Evolutionary conservation across 2,329 filamentous ascomycete species (phyloP), one percentile per base, ranked within the genome.

Genomic region (Diaporthe humulicola): DNA sequence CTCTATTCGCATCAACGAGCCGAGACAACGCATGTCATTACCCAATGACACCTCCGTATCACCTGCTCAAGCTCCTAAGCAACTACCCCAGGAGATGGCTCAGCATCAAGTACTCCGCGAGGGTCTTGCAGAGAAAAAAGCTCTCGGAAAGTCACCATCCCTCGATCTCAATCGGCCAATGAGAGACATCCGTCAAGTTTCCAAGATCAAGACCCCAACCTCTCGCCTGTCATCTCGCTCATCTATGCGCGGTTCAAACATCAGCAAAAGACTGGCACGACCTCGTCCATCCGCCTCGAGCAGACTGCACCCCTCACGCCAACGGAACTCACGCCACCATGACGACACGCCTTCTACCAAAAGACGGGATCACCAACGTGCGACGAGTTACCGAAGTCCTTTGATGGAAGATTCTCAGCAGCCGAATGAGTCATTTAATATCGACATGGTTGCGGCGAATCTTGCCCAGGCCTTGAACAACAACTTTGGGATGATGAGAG

Each of bases 31-130:
- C 9, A 45, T 71, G 19, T 74, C 75, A 14, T 61, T 76, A 0
- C 73, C 50, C 8, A 76, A 74, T 42, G 75, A 74, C n/a, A 66
- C 54, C 25, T 76, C 75, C 33, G 70, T 76, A 5, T 74, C 75
- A 15, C 38, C 61, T 22, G 45, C 56, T n/a, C 56, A 66, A 28
- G 36, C 70, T 9, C 17, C 73, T 38, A 40, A 52, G 17, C 48
- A 38, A 19, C 38, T 70, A 15, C 25, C 70, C 38, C 50, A 38
- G 38, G 10, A 58, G 5, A 28, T 2, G 1, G 42, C 61, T 22
- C 71, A 70, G 56, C 73, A 58, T 25, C 54, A 36, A 36, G 14
- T 22, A 42, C 17, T 15, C 17, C 28, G 30, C 30, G 61, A 54
- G 22, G n/a, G 17, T 15, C 36, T 30, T 28, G 33, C n/a, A 10